A percentile compares a stretch with the other conserved stretches of the same genome.
These are phyloP conservation scores for Paracorniculantispora psalliotae DNA, from an alignment of 2,329 filamentous ascomycete species.

Conservation along the genomic window DNA sequence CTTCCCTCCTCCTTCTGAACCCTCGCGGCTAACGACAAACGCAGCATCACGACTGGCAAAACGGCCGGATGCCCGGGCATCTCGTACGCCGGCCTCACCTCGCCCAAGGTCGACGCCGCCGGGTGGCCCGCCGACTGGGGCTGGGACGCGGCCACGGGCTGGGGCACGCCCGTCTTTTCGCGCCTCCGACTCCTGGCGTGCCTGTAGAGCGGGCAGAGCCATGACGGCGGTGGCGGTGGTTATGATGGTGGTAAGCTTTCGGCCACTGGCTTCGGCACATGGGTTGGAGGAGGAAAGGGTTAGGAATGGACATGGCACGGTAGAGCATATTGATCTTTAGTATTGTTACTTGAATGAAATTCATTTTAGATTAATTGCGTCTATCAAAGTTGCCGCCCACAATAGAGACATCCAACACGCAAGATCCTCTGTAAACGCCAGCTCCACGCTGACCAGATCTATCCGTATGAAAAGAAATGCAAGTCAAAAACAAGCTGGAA, in stretches of 20 bases:
- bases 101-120: conserved; percentile 24
- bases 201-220: neutral
- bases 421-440: neutral
- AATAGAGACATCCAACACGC: neutral
- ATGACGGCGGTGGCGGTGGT: neutral
- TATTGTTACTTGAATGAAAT: neutral
- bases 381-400: neutral
- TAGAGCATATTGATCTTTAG: neutral
- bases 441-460: neutral
- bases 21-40: conserved; percentile 6
- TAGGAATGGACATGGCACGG: neutral
- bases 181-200: conserved; percentile 21
- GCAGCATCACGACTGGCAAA: conserved; percentile 32
- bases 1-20: neutral
- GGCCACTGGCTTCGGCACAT: too few species aligned
- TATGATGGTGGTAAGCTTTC: too few species aligned
- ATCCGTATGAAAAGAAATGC: neutral
- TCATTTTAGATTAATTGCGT: neutral
- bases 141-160: conserved; percentile 37
- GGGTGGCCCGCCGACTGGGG: conserved; percentile 26
- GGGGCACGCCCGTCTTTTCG: conserved; percentile 42
- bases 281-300: neutral
- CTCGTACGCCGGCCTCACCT: conserved; percentile 21
- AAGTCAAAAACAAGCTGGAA: neutral
- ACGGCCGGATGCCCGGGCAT: conserved; percentile 28